phyloP scores from a whole-genome alignment of 2,329 filamentous ascomycete species.

The Penicillium sp. region DNA sequence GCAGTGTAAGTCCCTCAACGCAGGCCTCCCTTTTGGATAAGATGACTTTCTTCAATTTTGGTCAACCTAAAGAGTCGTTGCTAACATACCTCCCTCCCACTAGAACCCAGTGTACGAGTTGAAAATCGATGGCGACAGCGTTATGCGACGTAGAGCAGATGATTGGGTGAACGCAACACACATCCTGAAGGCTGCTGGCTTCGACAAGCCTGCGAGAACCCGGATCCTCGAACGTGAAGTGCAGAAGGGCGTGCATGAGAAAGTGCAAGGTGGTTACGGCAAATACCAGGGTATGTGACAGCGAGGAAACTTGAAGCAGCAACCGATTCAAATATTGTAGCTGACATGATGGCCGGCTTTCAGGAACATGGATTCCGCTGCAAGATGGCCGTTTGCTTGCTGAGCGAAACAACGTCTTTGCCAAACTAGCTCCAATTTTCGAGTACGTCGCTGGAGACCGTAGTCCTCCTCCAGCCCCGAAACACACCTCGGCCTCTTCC shows the following conservation, averaged over 20 bases:
- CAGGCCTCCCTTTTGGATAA: background rate
- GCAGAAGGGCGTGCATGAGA: slow-evolving; percentile 94
- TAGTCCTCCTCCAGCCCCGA: slow-evolving; percentile 89
- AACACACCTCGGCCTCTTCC: slow-evolving; percentile 73
- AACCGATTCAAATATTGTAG: background rate
- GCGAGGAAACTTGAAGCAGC: background rate
- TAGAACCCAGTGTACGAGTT: slow-evolving; percentile 95
- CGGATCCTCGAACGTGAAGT: slow-evolving; percentile 95
- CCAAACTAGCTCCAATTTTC: slow-evolving; percentile 83
- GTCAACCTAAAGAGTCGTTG: background rate
- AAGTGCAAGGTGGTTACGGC: slow-evolving; percentile 96
- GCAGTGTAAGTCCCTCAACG: slow-evolving; percentile 53
- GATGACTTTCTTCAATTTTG: background rate
- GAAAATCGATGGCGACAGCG: slow-evolving; percentile 84
- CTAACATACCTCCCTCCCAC: slow-evolving; percentile 1
- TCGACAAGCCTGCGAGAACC: slow-evolving; percentile 94
- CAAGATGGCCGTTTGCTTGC: slow-evolving; percentile 78
- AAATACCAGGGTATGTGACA: slow-evolving; percentile 81
- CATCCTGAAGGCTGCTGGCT: slow-evolving; percentile 93
- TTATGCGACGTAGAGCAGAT: slow-evolving; percentile 91
- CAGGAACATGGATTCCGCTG: slow-evolving; percentile 95
- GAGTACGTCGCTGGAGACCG: slow-evolving; percentile 82
- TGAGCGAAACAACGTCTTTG: slow-evolving; percentile 80
- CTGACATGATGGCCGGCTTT: slow-evolving; percentile 6
- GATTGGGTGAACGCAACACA: slow-evolving; percentile 99